A percentile compares a stretch with the other conserved stretches of the same genome.
Evolutionary conservation across 257 asterid species (phyloP).

Genomic region (Nicotiana paniculata): DNA sequence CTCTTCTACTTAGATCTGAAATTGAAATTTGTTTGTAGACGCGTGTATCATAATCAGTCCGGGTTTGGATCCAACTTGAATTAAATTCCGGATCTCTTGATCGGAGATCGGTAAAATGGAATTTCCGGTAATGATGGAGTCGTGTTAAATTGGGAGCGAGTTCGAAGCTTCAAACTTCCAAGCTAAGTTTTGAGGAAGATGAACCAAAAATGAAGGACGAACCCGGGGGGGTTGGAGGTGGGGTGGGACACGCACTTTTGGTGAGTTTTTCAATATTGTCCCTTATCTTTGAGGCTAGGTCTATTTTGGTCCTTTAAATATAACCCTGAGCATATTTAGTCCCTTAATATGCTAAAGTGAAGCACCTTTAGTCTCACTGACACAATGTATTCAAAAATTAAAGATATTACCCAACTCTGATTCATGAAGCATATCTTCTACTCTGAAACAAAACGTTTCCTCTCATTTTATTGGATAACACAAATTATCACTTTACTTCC

Average conservation of each 20-base stretch:
- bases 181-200: slow-evolving; percentile 11
- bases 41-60: background rate
- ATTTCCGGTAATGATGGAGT: slow-evolving; percentile 15
- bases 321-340: too few relatives aligned
- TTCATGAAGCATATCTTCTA: too few relatives aligned
- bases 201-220: background rate
- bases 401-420: too few relatives aligned
- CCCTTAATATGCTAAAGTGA: too few relatives aligned
- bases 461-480: too few relatives aligned
- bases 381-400: too few relatives aligned
- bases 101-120: slow-evolving; percentile 3
- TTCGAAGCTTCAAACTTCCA: background rate
- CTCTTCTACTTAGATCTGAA: slow-evolving; percentile 21
- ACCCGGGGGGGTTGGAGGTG: background rate
- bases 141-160: background rate
- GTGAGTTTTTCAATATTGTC: too few relatives aligned
- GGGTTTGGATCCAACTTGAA: background rate
- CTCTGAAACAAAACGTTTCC: too few relatives aligned
- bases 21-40: background rate
- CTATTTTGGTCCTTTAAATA: too few relatives aligned
- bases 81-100: background rate
- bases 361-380: too few relatives aligned
- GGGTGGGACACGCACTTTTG: background rate
- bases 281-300: too few relatives aligned
- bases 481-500: too few relatives aligned